Conservation (phyloP, 805 yeast genomes). For the Suhomyces kilbournensis region DNA sequence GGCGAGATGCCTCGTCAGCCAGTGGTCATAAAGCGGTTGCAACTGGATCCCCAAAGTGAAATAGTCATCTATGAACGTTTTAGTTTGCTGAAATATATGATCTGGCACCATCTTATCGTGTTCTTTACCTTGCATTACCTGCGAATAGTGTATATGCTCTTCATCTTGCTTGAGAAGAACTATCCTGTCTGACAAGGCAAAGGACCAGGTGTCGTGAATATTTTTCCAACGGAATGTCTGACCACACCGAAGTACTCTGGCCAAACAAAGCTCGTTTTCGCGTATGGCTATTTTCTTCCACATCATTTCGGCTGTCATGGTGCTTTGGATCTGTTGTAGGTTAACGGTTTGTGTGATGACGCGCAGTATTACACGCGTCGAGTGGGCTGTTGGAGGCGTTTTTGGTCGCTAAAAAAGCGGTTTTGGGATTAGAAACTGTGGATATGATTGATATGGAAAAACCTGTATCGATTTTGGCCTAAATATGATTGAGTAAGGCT, state of each 20-base stretch:
- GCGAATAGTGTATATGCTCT: constrained; percentile 48
- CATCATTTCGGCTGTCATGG: constrained; percentile 1
- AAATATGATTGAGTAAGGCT: neutral
- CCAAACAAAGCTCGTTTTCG: constrained; percentile 50
- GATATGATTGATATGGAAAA: neutral
- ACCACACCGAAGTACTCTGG: constrained; percentile 75
- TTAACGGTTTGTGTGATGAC: neutral
- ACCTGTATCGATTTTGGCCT: neutral
- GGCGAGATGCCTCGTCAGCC: constrained; percentile 55
- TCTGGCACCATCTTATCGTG: constrained; percentile 1
- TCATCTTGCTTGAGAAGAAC: constrained; percentile 64
- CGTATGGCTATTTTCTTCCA: constrained; percentile 11
- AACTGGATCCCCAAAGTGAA: constrained; percentile 64
- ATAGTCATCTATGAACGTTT: constrained; percentile 58
- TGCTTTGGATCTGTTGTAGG: neutral
- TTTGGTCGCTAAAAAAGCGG: neutral
- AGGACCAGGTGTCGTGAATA: constrained; percentile 61
- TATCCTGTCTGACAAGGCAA: constrained; percentile 57
- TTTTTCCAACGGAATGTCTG: constrained; percentile 83
- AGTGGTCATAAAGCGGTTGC: constrained; percentile 50
- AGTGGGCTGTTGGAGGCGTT: neutral
- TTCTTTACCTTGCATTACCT: constrained; percentile 22
- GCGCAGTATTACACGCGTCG: neutral
- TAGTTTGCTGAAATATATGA: constrained; percentile 24
- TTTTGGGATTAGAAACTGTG: neutral